Percentiles rank a stretch among this genome's conserved stretches.
phyloP scores from a whole-genome alignment of 2,329 filamentous ascomycete genomes.

The Rhynchosporium graminicola region DNA sequence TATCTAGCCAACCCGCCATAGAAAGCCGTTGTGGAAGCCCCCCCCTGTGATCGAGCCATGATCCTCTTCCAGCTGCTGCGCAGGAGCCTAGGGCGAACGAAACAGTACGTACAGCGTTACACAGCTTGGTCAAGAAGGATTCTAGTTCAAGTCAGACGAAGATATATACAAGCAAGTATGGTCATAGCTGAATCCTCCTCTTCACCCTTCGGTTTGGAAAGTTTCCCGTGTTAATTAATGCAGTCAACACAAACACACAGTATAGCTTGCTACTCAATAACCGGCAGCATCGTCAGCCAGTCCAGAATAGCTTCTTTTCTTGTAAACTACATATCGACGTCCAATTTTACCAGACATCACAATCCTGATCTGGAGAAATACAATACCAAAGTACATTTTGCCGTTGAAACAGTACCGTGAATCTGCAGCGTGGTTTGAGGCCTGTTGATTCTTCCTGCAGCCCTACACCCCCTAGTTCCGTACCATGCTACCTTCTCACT shows the following conservation, averaged over 20 bases:
- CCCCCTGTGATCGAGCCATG: no score
- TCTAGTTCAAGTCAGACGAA: no score
- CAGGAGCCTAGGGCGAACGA: not conserved
- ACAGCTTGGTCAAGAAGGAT: not conserved
- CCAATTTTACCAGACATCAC: not conserved
- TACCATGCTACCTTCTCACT: conserved; percentile 4
- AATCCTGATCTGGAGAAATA: not conserved
- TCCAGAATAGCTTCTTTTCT: not conserved
- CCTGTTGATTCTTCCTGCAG: conserved; percentile 9
- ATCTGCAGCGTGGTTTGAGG: conserved; percentile 8
- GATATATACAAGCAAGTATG: no score
- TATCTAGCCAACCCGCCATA: no score
- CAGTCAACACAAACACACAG: no score
- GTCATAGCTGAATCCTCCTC: no score
- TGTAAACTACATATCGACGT: not conserved
- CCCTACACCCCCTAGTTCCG: conserved; percentile 9
- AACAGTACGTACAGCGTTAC: not conserved
- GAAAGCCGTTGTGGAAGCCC: no score
- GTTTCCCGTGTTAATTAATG: not conserved
- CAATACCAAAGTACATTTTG: not conserved
- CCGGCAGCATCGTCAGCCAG: not conserved
- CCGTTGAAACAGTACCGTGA: not conserved
- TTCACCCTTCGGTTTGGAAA: no score
- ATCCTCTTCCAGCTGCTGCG: no score
- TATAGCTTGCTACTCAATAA: not conserved